Base-by-base conservation (phyloP, 352 stramenopile genomes). In the Phytophthora megakarya region DNA sequence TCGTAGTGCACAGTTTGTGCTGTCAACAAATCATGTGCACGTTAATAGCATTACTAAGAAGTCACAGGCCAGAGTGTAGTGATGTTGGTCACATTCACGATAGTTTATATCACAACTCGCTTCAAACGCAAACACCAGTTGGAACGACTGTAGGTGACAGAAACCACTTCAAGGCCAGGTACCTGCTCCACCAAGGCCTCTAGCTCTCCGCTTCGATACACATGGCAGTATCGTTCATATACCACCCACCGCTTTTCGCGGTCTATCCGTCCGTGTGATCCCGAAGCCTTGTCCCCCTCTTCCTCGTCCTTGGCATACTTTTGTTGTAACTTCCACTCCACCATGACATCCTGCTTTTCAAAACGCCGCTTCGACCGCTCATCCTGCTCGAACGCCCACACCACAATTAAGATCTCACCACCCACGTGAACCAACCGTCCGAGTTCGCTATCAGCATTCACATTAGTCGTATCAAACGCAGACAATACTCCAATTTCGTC, bases 321-420 rank as follows among this genome's bases (percentile, higher is more conserved):
- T n/a, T 90, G 70, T 62, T 95, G 86, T 4, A 95, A 74, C 51
- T 95, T 95, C 84, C 82, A 93, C 68, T 95, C 80, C 40, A 93
- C 86, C 74, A 93, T 89, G 35, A 93, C 86, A 48, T 95, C 86
- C 52, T 93, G 84, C 53, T 81, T 45, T 16, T 89, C 73, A 59
- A 95, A 95, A 50, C 75, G 73, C 5, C 86, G 77, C 68, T 93
- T 95, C 13, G 86, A 95, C 4, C 70, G 62, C 65, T 72, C 72
- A 46, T 95, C 86, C 58, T 95, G 86, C 57, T 95, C 84, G 28
- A 93, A 93, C 11, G 86, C 84, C 84, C 86, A 95, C 10, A 80
- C 86, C 13, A 93, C 83, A 43, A 95, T 75, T 25, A 80, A 73
- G 18, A 95, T 49, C 0, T 72, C 55, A 0, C 79, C 83, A 12